Base-by-base conservation (phyloP, 345 rosid genomes). In the Cardamine chenopodiifolia region DNA sequence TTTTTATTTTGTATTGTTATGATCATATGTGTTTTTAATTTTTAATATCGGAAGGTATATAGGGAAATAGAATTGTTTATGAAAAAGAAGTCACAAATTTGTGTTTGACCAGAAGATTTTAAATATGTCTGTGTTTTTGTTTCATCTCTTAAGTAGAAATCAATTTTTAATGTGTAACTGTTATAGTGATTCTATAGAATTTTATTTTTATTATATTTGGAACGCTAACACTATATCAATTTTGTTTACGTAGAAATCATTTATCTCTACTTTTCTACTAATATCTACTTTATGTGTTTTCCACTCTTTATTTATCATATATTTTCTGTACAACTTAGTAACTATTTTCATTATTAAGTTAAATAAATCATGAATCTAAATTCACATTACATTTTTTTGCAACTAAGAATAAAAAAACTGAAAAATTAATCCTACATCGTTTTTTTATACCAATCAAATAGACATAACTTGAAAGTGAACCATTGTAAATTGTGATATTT, bases 11-110 rank as follows among this genome's bases (percentile, higher is more conserved):
- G 52, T 62, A 40, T 52, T 12, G 70, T 52, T 40, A 53, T 53
- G 61, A 37, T 62, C 31, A 35, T 60, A 72, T 62, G 62, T 72
- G 68, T 62, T 62, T 50, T 22, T 62, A 62, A 39, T 53, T 62
- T 72, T 28, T 14, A 22, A 40, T 62, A 2, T 39, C 15, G 39
- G 37, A 26, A 23, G 45, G 70, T 72, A 72, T 72, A 72, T 72
- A 72, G 67, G 62, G 5, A 52, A 39, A 6, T 59, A 50, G 2
- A 39, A 40, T 54, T 40, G 14, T 40, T 63, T 63, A 48, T 42
- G 39, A 25, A 20, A 49, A 72, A 23, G 35, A 62, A 50, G 31
- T 62, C 23, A 12, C 31, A 35, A 50, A 23, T 34, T 48, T 50
- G 68, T 72, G n/a, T 39, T 50, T 62, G 40, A 37, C 61, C 74